Evolutionary conservation across 2,329 filamentous ascomycete species (phyloP), one percentile per base, ranked within the genome.

Genomic region (Scytalidium lignicola): DNA sequence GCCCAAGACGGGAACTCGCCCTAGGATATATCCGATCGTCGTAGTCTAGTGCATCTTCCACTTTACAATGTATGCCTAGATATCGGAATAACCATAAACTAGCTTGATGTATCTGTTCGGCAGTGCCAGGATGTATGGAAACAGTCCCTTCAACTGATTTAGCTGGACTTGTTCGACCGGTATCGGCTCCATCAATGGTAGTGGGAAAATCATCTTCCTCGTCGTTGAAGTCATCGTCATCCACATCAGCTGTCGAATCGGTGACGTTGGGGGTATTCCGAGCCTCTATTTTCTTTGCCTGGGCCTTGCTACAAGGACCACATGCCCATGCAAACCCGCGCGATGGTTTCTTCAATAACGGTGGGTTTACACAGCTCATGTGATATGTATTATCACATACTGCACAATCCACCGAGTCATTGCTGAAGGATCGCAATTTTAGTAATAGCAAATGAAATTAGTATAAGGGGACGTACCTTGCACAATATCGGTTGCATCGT

Each of bases 271-370:
- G 89, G 0, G 90, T 95, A 64, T 95, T 86, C 51, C 90, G 85
- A 51, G 90, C 90, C 72, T 97, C 91, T 22, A 96, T 74, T 67
- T 88, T 95, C 59, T 88, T 84, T 69, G 97, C 93, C 65, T 96
- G 91, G n/a, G 90, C 91, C 61, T 92, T 85, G 67, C 90, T 96
- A 69, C 93, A 99, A 51, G 92, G 87, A 48, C 89, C 93, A 68
- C 93, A 99, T 23, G 93, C 92, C 93, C 93, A 99, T 3, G 90
- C 93, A 70, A 99, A 99, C 37, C 93, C 93, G 68, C 93, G 86
- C 43, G 92, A 96, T 18, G 93, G 93, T 69, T 99, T 99, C 69
- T 96, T 99, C 47, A 90, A 78, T 54, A 99, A 70, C 32, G 91
- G 90, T 39, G 93, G 93, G 53, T 87, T 86, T 49, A 99, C 93